Base-by-base conservation (phyloP, 371 early-diverging fungal species). In the Parasitella parasitica region DNA sequence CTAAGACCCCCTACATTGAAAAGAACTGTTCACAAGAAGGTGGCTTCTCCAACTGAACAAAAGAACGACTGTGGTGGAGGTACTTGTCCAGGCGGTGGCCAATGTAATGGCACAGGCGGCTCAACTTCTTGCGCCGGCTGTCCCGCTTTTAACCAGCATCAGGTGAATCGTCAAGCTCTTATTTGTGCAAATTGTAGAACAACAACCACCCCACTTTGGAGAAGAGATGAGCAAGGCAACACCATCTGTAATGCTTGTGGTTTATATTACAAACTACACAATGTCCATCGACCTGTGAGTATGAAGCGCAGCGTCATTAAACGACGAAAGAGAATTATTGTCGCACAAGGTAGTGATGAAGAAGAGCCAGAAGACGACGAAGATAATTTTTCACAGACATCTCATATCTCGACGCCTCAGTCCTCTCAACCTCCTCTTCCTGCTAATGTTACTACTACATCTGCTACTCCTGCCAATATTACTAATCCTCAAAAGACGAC, bases 221-320 rank as follows among this genome's bases (percentile, higher is more conserved):
- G 99, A 26, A 77, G 94, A 55, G 90, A 91, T 60, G 87, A 86
- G 51, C 77, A 84, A 18, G 92, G 92, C 30, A 88, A 91, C 48
- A 84, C 85, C 22, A 84, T 94, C 35, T 95, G 94, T 67, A 94
- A 95, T 72, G 94, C 93, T 0, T 94, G 95, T 70, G 94, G 95
- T 27, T 80, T 95, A 12, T 95, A 93, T 67, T 89, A 87, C 67
- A 91, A 91, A 69, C 77, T 93, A 16, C 95, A 96, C 73, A 84
- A 86, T 66, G 80, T 86, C 50, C 85, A 88, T 72, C 82, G 87
- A 52, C 97, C 86, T 28, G 84, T 90, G 3, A 89, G 87, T 41
- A 91, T 95, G 91, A 92, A 90, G 73, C 76, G 91, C 15, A 83
- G 86, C 9, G 88, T 93, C 13, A 95, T 95, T 71, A 94, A 93